These are phyloP conservation scores for Xylariales sp. DNA, from an alignment of 2,329 filamentous ascomycete species.

Conservation along the genomic window DNA sequence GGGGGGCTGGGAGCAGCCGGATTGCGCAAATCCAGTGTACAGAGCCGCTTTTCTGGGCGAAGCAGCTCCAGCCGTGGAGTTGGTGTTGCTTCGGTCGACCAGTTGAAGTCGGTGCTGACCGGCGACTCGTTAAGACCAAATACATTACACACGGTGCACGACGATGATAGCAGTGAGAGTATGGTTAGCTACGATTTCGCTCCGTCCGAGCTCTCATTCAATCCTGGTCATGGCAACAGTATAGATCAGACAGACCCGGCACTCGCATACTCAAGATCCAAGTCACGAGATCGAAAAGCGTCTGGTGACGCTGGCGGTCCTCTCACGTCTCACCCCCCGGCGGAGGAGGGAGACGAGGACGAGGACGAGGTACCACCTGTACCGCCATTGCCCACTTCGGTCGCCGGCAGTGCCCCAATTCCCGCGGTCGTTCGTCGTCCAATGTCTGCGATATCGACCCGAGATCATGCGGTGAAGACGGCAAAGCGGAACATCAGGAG, in stretches of 20 bases:
- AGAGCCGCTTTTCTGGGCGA: slow-evolving; percentile 42
- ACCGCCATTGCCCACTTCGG: slow-evolving; percentile 43
- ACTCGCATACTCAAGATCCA: slow-evolving; percentile 18
- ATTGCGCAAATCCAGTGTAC: slow-evolving; percentile 49
- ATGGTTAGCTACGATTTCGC: slow-evolving; percentile 67
- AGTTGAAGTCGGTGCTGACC: slow-evolving; percentile 57
- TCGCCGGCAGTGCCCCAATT: slow-evolving; percentile 19
- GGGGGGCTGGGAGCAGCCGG: slow-evolving; percentile 33
- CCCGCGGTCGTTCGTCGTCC: slow-evolving; percentile 18
- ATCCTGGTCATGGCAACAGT: slow-evolving; percentile 33
- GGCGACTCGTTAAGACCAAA: slow-evolving; percentile 42
- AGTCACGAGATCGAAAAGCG: slow-evolving; percentile 25
- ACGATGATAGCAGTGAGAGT: slow-evolving; percentile 57
- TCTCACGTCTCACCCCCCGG: slow-evolving; percentile 23
- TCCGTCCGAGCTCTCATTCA: slow-evolving; percentile 63
- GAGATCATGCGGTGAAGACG: slow-evolving; percentile 30
- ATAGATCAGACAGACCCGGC: slow-evolving; percentile 21
- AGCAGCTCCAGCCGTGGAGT: slow-evolving; percentile 42
- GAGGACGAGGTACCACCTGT: slow-evolving; percentile 48
- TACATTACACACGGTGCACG: slow-evolving; percentile 33
- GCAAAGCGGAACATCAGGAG: slow-evolving; percentile 22
- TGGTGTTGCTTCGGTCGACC: slow-evolving; percentile 54
- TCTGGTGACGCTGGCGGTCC: slow-evolving; percentile 22
- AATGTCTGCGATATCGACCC: slow-evolving; percentile 25
- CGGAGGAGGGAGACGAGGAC: slow-evolving; percentile 25